Base-by-base conservation (phyloP, 768 basidiomycete genomes). In the Amanita polypyramis region DNA sequence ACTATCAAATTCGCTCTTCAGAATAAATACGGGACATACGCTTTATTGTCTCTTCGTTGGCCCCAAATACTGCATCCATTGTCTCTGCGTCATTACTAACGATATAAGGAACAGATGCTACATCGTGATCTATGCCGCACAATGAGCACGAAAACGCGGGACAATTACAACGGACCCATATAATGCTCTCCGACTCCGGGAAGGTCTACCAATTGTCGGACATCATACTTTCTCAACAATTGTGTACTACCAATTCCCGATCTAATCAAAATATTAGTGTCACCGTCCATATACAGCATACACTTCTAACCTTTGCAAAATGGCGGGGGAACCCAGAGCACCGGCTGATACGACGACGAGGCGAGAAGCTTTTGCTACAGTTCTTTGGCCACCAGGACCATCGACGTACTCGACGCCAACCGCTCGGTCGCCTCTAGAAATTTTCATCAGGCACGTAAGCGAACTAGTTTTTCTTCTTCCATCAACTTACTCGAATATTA, bases 281-380 rank as follows among this genome's bases (percentile, higher is more conserved):
- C 23, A 4, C 15, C 10, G 12, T 11, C 27, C 11, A 2, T 3
- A 14, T n/a, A 14, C 9, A 12, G 3, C 23, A 20, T 21, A 49
- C 32, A 52, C n/a, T n/a, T 49, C 29, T 20, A 7, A 72, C 55
- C 77, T 65, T 52, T 80, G 77, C 7, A 81, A 60, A 15, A 81
- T 75, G 1, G 72, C 58, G 4, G 76, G 74, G 10, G 77, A 75
- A 5, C 78, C 77, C 47, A 80, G 76, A 1, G 77, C 67, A 0
- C 76, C 78, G 4, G 69, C 68, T 1, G 74, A 70, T n/a, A 80
- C 34, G 15, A 80, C 69, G 0, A 80, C 70, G 1, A 78, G 62
- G 3, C 63, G 64, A 10, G 70, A 66, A 7, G 73, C 70, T 49
- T 58, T 60, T 35, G 63, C 68, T 15, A 60, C 46, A 7, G 50